Conservation (phyloP, 2,329 filamentous ascomycete species). For the Diaporthe vexans region DNA sequence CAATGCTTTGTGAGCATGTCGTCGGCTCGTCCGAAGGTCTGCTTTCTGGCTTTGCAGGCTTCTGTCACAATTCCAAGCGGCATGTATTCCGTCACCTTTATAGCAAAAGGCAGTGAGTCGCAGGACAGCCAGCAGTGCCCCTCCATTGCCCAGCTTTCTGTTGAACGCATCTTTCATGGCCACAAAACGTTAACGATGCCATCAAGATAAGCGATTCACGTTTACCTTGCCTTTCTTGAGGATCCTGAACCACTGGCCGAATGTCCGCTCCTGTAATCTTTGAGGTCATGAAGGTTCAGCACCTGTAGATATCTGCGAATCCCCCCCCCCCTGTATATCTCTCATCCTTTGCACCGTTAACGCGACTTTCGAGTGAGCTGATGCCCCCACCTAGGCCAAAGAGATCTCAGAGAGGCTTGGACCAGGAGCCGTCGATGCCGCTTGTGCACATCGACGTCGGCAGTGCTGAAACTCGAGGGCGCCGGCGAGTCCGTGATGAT, state of each 20-base stretch:
- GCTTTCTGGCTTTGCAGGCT: conserved; percentile 16
- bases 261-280: conserved; percentile 66
- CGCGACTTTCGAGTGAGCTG: conserved; percentile 55
- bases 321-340: conserved; percentile 54
- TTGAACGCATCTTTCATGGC: conserved; percentile 22
- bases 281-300: conserved; percentile 65
- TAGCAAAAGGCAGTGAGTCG: conserved; percentile 32
- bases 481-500: conserved; percentile 36
- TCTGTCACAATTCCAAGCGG: conserved; percentile 21
- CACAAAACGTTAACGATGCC: neutral
- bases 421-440: conserved; percentile 58
- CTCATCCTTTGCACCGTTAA: conserved; percentile 60
- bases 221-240: conserved; percentile 63
- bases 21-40: conserved; percentile 21
- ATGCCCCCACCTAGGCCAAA: conserved; percentile 49
- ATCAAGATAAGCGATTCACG: neutral
- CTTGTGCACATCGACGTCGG: conserved; percentile 55
- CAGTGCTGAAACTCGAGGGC: conserved; percentile 57
- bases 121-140: conserved; percentile 11
- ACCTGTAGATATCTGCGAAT: conserved; percentile 58
- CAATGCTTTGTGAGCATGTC: conserved; percentile 28
- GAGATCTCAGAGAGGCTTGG: conserved; percentile 54
- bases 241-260: conserved; percentile 68
- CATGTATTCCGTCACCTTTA: conserved; percentile 32
- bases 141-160: conserved; percentile 6